Percentiles rank a stretch among this genome's conserved stretches.
Conservation (phyloP, 2,329 filamentous ascomycete genomes). For the Zymoseptoria pseudotritici region DNA sequence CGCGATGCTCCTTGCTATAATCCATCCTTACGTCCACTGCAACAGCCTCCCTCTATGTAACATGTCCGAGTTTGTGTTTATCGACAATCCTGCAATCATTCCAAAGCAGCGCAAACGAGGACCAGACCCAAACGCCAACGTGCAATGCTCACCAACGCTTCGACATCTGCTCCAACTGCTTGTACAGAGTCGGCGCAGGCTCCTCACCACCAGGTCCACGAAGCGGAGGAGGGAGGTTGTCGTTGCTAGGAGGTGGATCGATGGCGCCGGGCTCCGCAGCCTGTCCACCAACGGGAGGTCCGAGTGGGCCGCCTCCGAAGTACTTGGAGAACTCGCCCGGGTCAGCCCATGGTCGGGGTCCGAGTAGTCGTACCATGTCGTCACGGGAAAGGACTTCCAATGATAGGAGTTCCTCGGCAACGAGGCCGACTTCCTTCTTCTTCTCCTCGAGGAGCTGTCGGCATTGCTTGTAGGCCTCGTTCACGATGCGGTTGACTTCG, state of each 20-base stretch:
- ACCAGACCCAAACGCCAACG: background rate
- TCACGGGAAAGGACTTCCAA: slow-evolving; percentile 91
- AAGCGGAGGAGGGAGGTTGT: slow-evolving; percentile 16
- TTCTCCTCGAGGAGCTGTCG: slow-evolving; percentile 72
- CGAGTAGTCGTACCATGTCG: slow-evolving; percentile 83
- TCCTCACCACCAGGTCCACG: slow-evolving; percentile 13
- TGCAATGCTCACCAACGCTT: slow-evolving; percentile 10
- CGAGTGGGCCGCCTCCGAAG: slow-evolving; percentile 48
- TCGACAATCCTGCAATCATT: background rate
- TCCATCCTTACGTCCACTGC: background rate
- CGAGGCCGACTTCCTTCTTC: slow-evolving; percentile 78
- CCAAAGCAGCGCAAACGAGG: background rate
- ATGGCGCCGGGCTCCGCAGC: slow-evolving; percentile 12
- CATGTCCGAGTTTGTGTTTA: background rate
- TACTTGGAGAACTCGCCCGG: slow-evolving; percentile 89
- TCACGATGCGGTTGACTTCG: slow-evolving; percentile 86
- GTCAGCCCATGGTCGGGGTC: slow-evolving; percentile 76
- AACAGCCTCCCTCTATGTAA: background rate
- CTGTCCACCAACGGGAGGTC: slow-evolving; percentile 7
- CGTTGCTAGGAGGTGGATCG: slow-evolving; percentile 8
- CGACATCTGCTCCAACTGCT: slow-evolving; percentile 17
- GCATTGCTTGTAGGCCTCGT: slow-evolving; percentile 88
- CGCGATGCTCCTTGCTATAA: background rate
- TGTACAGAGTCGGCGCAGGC: slow-evolving; percentile 24
- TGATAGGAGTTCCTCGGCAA: slow-evolving; percentile 84